A percentile compares a stretch with the other conserved stretches of the same genome.
Conservation (phyloP, 495 filamentous ascomycete genomes). For the Talaromyces nanjingensis region DNA sequence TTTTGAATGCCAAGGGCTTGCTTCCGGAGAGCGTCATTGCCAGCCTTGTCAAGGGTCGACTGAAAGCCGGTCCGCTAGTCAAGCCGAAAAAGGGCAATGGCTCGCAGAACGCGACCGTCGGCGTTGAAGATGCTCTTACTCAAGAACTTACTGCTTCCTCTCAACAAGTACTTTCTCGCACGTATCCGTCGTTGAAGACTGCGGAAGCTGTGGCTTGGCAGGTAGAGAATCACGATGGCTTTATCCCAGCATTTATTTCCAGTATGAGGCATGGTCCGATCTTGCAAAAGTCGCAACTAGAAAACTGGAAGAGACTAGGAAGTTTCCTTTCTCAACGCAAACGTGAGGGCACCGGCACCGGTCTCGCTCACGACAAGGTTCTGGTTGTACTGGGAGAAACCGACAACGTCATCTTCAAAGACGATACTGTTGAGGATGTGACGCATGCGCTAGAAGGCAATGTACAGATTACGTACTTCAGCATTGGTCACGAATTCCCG, state of each 20-base stretch:
- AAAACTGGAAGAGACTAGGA: conserved; percentile 53
- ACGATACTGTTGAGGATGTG: conserved; percentile 52
- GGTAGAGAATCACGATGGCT: conserved; percentile 46
- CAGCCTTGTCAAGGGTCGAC: conserved; percentile 46
- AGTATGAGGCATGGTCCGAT: conserved; percentile 53
- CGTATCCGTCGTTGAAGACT: conserved; percentile 37
- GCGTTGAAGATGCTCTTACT: conserved; percentile 28
- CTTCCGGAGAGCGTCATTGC: conserved; percentile 52
- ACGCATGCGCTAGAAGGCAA: conserved; percentile 41
- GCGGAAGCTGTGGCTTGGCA: conserved; percentile 48
- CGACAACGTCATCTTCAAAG: conserved; percentile 47
- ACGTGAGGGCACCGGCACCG: conserved; percentile 13
- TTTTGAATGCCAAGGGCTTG: conserved; percentile 54
- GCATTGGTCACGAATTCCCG: conserved; percentile 54
- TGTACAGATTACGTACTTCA: conserved; percentile 37
- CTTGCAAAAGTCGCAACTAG: conserved; percentile 33
- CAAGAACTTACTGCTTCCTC: conserved; percentile 33
- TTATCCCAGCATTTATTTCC: conserved; percentile 50
- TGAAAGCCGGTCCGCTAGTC: conserved; percentile 39
- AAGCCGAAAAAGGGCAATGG: conserved; percentile 18
- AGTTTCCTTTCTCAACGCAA: conserved; percentile 36
- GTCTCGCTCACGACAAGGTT: conserved; percentile 42
- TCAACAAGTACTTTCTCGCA: conserved; percentile 37
- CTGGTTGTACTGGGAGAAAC: conserved; percentile 46
- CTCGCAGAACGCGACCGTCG: conserved; percentile 25